Evolutionary conservation across 805 yeast species (phyloP).

Genomic region (Yamadazyma tumulicola): DNA sequence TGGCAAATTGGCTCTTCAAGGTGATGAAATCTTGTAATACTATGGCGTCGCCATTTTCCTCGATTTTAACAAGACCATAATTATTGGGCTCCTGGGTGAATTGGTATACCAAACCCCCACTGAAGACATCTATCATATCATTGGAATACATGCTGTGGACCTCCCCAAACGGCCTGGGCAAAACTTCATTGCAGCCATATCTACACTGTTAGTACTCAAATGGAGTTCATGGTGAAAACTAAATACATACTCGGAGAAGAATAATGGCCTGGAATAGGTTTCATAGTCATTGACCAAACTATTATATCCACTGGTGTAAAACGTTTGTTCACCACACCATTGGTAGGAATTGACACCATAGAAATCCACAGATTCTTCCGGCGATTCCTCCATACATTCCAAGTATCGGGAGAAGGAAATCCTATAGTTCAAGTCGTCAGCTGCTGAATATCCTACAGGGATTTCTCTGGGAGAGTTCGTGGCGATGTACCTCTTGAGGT

Average conservation of each 20-base stretch:
- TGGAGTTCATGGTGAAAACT: neutral
- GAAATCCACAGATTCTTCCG: conserved; percentile 64
- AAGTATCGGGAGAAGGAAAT: conserved; percentile 74
- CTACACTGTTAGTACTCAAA: conserved; percentile 27
- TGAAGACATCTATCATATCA: conserved; percentile 71
- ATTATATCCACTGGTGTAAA: conserved; percentile 67
- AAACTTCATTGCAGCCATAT: conserved; percentile 77
- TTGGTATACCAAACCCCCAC: conserved; percentile 85
- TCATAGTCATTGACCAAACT: conserved; percentile 67
- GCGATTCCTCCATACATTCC: conserved; percentile 61
- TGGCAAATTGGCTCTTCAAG: conserved; percentile 42
- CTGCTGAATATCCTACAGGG: conserved; percentile 96
- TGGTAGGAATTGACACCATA: conserved; percentile 81
- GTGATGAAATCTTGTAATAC: conserved; percentile 42
- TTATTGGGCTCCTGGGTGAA: conserved; percentile 75
- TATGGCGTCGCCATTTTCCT: conserved; percentile 39
- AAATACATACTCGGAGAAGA: conserved; percentile 62
- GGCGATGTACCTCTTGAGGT: conserved; percentile 69
- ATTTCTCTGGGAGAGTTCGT: conserved; percentile 58
- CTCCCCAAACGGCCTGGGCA: conserved; percentile 79
- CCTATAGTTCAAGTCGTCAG: conserved; percentile 81
- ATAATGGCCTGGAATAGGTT: conserved; percentile 70
- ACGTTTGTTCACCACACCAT: conserved; percentile 86
- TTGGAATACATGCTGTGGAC: conserved; percentile 63
- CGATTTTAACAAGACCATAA: conserved; percentile 66